phyloP scores from a whole-genome alignment of 352 stramenopile genomes.

The Pythium brachiatum region DNA sequence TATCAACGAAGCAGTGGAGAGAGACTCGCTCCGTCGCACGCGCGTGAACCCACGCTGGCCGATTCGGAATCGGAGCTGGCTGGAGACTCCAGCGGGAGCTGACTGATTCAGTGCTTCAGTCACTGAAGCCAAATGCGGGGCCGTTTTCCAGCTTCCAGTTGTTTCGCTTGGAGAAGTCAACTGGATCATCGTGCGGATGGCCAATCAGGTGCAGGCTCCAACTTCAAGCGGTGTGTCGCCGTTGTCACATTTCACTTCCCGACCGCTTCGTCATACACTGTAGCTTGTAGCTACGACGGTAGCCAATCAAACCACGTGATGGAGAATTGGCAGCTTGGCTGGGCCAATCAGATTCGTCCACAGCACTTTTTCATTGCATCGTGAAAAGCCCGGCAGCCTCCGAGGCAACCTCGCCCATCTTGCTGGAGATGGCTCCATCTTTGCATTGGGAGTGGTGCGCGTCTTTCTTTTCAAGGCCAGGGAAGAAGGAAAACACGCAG shows the following conservation, averaged over 20 bases:
- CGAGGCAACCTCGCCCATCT: too few relatives aligned
- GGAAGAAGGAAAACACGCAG: neutral
- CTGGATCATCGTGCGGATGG: neutral
- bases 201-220: conserved; percentile 18
- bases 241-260: conserved; percentile 20
- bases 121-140: neutral
- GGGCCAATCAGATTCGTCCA: conserved; percentile 20
- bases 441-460: neutral
- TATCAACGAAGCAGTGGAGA: too few relatives aligned
- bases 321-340: neutral
- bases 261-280: neutral
- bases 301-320: conserved; percentile 10
- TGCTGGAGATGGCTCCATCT: conserved; percentile 18
- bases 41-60: neutral
- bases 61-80: neutral
- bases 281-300: neutral
- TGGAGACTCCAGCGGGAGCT: too few relatives aligned
- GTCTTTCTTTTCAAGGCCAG: neutral
- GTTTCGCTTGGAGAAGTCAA: conserved; percentile 14
- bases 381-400: too few relatives aligned
- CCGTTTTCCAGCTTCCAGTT: too few relatives aligned
- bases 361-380: conserved; percentile 20
- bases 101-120: too few relatives aligned
- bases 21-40: too few relatives aligned
- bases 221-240: conserved; percentile 20